Conservation (phyloP, 441 rosid genomes). For the Geranium incanum region DNA sequence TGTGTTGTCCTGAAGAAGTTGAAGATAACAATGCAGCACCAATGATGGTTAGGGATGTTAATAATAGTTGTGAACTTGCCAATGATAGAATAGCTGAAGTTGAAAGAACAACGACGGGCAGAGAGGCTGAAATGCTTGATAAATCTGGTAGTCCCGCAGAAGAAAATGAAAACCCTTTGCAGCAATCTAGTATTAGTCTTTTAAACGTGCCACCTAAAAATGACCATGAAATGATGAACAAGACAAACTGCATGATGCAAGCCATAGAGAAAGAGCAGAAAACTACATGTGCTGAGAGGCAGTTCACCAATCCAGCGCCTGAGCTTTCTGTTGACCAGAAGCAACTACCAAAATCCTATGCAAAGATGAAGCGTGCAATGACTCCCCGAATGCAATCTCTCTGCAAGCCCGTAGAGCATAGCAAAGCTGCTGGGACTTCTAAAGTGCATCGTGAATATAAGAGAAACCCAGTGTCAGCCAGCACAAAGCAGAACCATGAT, state of each 20-base stretch:
- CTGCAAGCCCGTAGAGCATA: conserved; percentile 27
- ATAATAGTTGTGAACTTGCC: conserved; percentile 12
- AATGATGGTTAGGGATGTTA: conserved; percentile 14
- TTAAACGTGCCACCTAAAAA: conserved; percentile 24
- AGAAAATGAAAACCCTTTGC: conserved; percentile 19
- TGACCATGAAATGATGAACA: conserved; percentile 25
- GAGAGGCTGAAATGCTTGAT: conserved; percentile 18
- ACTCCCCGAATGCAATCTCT: conserved; percentile 32
- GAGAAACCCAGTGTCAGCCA: conserved; percentile 27
- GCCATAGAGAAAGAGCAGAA: conserved; percentile 21
- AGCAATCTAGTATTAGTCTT: conserved; percentile 15
- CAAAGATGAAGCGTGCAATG: conserved; percentile 24
- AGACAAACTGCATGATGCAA: conserved; percentile 24
- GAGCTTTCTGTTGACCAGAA: conserved; percentile 25
- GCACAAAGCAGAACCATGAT: conserved; percentile 28
- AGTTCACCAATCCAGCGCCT: conserved; percentile 17
- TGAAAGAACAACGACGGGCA: conserved; percentile 10
- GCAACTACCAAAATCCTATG: conserved; percentile 27
- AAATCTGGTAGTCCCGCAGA: conserved; percentile 23
- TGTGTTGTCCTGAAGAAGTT: conserved; percentile 19
- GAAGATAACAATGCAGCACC: conserved; percentile 14
- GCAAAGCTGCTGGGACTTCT: conserved; percentile 26
- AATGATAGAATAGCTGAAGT: conserved; percentile 21
- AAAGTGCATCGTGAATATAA: conserved; percentile 35
- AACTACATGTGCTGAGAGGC: conserved; percentile 18